Evolutionary conservation across 345 rosid species (phyloP).

Genomic region (Erodium maritimum): DNA sequence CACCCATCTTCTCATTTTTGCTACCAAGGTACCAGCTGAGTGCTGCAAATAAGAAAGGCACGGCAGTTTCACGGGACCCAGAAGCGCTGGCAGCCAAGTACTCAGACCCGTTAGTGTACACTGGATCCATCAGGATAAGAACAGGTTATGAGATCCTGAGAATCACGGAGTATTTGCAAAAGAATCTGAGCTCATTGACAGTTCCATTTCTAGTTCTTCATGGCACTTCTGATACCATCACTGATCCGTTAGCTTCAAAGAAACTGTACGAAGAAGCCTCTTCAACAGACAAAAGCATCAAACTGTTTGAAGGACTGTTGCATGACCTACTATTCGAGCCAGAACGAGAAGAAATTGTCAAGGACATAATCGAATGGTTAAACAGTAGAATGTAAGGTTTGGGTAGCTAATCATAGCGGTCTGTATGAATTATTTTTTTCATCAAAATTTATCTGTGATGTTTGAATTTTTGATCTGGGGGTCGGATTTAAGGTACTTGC

Average conservation of each 20-base stretch:
- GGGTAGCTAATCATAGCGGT: background rate
- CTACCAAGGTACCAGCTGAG: constrained; percentile 59
- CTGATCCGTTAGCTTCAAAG: constrained; percentile 65
- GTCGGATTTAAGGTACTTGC: too few species aligned
- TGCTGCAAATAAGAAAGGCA: constrained; percentile 76
- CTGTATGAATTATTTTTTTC: too few species aligned
- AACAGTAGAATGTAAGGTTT: background rate
- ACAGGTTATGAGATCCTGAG: constrained; percentile 93
- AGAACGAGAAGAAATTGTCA: constrained; percentile 51
- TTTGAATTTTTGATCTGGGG: too few species aligned
- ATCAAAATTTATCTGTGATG: too few species aligned
- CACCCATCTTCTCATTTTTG: constrained; percentile 62
- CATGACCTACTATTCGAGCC: constrained; percentile 89
- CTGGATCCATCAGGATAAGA: constrained; percentile 67
- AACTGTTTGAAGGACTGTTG: constrained; percentile 56
- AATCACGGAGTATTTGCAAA: constrained; percentile 53
- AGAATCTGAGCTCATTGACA: constrained; percentile 39
- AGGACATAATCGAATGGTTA: constrained; percentile 62
- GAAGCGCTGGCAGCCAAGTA: constrained; percentile 69
- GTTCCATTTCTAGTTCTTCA: constrained; percentile 86
- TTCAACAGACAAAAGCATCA: constrained; percentile 58
- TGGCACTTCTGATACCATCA: constrained; percentile 68
- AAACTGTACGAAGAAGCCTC: constrained; percentile 58
- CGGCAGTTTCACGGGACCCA: constrained; percentile 78
- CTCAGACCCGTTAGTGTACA: constrained; percentile 82